Base-by-base conservation (phyloP, 192 early-diverging fungal genomes). In the Spizellomyces sp. region DNA sequence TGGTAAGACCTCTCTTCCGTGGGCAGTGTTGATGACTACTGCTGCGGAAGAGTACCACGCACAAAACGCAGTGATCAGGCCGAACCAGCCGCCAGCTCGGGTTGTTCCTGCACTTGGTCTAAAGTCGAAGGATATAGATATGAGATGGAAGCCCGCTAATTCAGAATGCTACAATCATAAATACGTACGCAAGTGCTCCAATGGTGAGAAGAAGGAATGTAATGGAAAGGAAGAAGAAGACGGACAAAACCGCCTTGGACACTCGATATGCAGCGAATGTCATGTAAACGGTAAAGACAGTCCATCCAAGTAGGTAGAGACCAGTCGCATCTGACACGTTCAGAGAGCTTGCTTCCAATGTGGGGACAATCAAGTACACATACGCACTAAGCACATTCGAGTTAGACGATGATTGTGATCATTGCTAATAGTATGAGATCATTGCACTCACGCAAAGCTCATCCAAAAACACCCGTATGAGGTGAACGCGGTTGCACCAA, bases 401-500 rank as follows among this genome's bases (percentile, higher is more conserved):
- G 73, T 54, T 12, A 54, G 50, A 12, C 50, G 1, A 54, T 36
- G 27, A 36, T 36, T 36, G 17, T 54, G 50, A 54, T 9, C 14
- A 46, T 14, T 59, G n/a, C n/a, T 0, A 17, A 62, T 0, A 42
- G 41, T 15, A 5, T 27, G 42, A 47, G 46, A 41, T 21, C 41
- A 75, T 27, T 22, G 45, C 43, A 56, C 48, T 66, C 44, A 66
- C 48, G 69, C 62, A 22, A 66, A 70, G 10, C 17, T 27, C 66
- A 68, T 68, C 74, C 74, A 83, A 42, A 68, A 62, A 15, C 45
- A 61, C 22, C 64, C 41, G 63, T 87, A 91, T 22, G 86, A 86
- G 50, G 87, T 81, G 79, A 92, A 92, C 9, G 89, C 90, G 10
- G 90, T 92, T 60, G 91, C 91, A 71, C 91, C 91, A 83, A 94